Evolutionary conservation across 345 rosid genomes (phyloP).

Genomic region (Bruguiera gymnorhiza): DNA sequence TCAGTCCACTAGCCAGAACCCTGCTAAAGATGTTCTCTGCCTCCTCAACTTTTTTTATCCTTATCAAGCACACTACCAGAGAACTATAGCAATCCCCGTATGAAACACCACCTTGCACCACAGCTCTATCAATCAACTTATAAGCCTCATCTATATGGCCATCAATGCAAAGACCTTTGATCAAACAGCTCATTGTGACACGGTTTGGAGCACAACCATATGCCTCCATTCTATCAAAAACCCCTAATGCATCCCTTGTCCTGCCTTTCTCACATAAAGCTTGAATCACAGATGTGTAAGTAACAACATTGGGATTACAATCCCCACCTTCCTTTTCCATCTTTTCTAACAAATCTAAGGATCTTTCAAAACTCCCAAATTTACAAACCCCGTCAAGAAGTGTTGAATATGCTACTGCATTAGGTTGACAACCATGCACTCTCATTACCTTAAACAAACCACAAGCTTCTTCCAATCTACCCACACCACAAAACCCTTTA

Average conservation of each 20-base stretch:
- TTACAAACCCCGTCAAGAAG: constrained; percentile 64
- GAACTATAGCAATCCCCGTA: constrained; percentile 62
- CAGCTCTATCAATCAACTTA: constrained; percentile 56
- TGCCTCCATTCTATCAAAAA: constrained; percentile 70
- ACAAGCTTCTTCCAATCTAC: constrained; percentile 63
- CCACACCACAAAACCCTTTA: constrained; percentile 61
- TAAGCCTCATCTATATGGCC: constrained; percentile 48
- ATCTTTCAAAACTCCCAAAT: constrained; percentile 51
- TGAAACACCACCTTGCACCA: constrained; percentile 47
- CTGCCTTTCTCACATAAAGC: constrained; percentile 53
- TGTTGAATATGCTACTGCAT: constrained; percentile 57
- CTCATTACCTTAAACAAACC: constrained; percentile 51
- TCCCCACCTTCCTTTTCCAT: constrained; percentile 68
- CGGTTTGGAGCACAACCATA: constrained; percentile 60
- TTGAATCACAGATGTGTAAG: constrained; percentile 67
- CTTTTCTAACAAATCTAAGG: constrained; percentile 52
- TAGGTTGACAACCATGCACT: constrained; percentile 50
- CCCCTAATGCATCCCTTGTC: constrained; percentile 46
- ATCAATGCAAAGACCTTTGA: constrained; percentile 52
- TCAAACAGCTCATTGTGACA: constrained; percentile 61
- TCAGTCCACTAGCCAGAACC: constrained; percentile 46
- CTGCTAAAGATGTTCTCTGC: constrained; percentile 54
- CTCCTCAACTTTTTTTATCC: constrained; percentile 44
- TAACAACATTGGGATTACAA: constrained; percentile 58
- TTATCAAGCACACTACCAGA: constrained; percentile 52